A percentile compares a stretch with the other conserved stretches of the same genome.
These are phyloP conservation scores for Cordyceps cateniannulata DNA, from an alignment of 2,329 filamentous ascomycete species.

Conservation along the genomic window DNA sequence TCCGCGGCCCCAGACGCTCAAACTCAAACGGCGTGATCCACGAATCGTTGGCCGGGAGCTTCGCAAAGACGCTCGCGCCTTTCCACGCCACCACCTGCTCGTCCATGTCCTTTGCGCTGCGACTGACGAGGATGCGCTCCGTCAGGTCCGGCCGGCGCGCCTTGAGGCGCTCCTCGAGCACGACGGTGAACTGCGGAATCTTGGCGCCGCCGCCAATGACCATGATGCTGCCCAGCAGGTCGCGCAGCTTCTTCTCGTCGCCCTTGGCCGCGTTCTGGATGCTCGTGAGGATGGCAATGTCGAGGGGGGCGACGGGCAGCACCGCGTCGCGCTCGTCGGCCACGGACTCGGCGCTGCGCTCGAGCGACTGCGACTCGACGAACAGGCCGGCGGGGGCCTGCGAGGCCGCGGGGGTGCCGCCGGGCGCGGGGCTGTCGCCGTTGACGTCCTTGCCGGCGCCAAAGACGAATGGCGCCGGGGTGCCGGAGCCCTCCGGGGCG, in stretches of 20 bases:
- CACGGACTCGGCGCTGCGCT: conserved; percentile 45
- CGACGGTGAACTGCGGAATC: conserved; percentile 70
- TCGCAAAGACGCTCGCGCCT: conserved; percentile 92
- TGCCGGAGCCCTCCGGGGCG: conserved; percentile 67
- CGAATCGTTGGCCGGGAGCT: conserved; percentile 85
- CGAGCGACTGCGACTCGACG: conserved; percentile 37
- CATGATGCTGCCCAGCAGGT: conserved; percentile 87
- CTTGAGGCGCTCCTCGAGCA: conserved; percentile 77
- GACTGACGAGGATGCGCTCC: conserved; percentile 56
- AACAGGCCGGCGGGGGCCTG: conserved; percentile 40
- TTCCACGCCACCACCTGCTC: conserved; percentile 98
- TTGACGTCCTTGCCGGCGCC: conserved; percentile 41
- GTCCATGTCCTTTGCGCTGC: conserved; percentile 85
- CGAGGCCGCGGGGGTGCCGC: conserved; percentile 35
- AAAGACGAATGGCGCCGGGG: conserved; percentile 57
- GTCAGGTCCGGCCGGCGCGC: conserved; percentile 54
- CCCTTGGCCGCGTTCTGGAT: conserved; percentile 81
- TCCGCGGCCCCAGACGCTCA: conserved; percentile 73
- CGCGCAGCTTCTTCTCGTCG: conserved; percentile 88
- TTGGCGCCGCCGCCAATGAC: conserved; percentile 81
- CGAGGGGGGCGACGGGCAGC: conserved; percentile 75
- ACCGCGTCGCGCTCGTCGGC: conserved; percentile 71
- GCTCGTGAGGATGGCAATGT: conserved; percentile 81
- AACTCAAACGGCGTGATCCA: conserved; percentile 89
- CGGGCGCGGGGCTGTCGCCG: conserved; percentile 48